These are phyloP conservation scores for Trametes sp. DNA, from an alignment of 1,284 basidiomycete genomes.

Conservation along the genomic window DNA sequence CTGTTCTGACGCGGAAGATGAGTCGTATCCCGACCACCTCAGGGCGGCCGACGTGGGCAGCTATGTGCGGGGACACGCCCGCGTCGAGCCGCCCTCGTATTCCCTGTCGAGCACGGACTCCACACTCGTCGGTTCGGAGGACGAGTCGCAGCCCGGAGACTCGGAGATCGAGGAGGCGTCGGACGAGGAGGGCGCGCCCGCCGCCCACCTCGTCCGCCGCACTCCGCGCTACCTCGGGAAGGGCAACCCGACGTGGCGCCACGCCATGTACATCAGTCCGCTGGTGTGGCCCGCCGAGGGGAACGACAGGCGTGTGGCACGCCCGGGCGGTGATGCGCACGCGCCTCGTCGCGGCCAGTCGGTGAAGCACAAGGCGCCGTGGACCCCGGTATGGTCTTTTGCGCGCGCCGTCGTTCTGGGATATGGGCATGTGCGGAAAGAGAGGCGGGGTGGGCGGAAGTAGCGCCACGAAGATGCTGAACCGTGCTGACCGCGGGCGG, in stretches of 20 bases:
- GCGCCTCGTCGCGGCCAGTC: neutral
- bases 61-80: neutral
- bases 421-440: neutral
- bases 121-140: conserved; percentile 9
- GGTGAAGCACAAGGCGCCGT: neutral
- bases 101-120: neutral
- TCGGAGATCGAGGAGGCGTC: neutral
- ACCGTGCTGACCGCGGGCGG: neutral
- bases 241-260: conserved; percentile 30
- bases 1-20: no score
- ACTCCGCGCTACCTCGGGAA: neutral
- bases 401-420: neutral
- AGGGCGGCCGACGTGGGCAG: no score
- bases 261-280: conserved; percentile 36
- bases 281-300: conserved; percentile 30
- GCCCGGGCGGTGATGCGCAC: no score
- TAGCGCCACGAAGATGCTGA: no score
- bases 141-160: neutral
- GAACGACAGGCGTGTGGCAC: neutral
- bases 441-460: neutral
- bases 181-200: neutral
- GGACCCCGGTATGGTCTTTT: neutral
- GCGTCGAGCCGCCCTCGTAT: neutral
- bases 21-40: no score
- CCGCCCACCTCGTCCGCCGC: conserved; percentile 2